Evolutionary conservation across 331 rosid species (phyloP).

Genomic region (Phaseolus coccineus): DNA sequence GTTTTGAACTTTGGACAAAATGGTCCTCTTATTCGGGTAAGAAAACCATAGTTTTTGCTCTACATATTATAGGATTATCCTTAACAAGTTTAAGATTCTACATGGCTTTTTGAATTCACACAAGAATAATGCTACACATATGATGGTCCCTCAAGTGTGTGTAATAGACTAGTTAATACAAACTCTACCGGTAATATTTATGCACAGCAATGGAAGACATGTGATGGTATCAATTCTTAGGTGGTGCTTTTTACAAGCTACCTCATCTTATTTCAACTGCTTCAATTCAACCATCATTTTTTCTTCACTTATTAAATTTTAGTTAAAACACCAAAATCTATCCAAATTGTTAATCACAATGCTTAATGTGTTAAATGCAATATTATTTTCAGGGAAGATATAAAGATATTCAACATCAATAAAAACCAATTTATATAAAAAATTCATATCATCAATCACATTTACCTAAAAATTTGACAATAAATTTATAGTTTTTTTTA

Average conservation of each 20-base stretch:
- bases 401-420: no score
- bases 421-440: no score
- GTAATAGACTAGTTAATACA: slow-evolving; percentile 10
- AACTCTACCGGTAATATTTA: background rate
- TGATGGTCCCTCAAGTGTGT: slow-evolving; percentile 30
- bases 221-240: slow-evolving; percentile 31
- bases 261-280: slow-evolving; percentile 3
- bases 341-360: no score
- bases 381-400: no score
- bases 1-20: slow-evolving; percentile 27
- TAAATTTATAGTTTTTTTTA: no score
- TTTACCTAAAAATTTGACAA: no score
- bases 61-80: slow-evolving; percentile 14
- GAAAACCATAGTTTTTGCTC: slow-evolving; percentile 28
- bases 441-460: no score
- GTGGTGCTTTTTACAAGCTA: slow-evolving; percentile 34
- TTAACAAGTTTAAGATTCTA: slow-evolving; percentile 30
- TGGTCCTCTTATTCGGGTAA: slow-evolving; percentile 40
- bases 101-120: slow-evolving; percentile 18
- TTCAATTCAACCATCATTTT: background rate
- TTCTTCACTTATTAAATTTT: background rate
- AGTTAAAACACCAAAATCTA: no score
- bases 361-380: no score
- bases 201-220: background rate
- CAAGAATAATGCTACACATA: background rate